phyloP scores from a whole-genome alignment of 495 filamentous ascomycete genomes.

The Lasiosphaeria hispida region DNA sequence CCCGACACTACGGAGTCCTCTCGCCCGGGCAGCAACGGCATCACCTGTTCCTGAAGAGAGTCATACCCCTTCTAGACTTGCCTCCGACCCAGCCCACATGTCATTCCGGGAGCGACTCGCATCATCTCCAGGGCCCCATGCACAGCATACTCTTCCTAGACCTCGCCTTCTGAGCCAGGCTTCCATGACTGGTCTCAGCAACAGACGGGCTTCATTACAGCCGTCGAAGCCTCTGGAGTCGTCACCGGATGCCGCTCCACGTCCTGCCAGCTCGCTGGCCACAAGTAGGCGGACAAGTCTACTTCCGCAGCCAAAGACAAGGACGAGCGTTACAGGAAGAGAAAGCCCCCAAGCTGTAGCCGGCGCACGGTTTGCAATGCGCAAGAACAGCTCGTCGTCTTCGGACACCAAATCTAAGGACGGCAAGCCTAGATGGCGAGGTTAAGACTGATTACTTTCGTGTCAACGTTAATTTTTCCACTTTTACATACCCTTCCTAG shows the following conservation, averaged over 20 bases:
- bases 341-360: slow-evolving; percentile 41
- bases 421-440: slow-evolving; percentile 30
- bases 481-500: neutral
- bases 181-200: slow-evolving; percentile 32
- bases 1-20: slow-evolving; percentile 46
- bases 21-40: slow-evolving; percentile 39
- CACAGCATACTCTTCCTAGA: slow-evolving; percentile 31
- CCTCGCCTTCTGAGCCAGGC: slow-evolving; percentile 33
- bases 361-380: slow-evolving; percentile 40
- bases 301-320: slow-evolving; percentile 48
- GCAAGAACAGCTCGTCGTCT: slow-evolving; percentile 22
- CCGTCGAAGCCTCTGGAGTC: slow-evolving; percentile 31
- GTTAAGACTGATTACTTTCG: slow-evolving; percentile 3
- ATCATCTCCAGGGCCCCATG: slow-evolving; percentile 39
- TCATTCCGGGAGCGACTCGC: slow-evolving; percentile 52
- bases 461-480: too few relatives aligned
- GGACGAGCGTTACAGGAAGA: slow-evolving; percentile 27
- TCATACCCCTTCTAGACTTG: slow-evolving; percentile 31
- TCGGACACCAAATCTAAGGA: slow-evolving; percentile 28
- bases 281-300: slow-evolving; percentile 46
- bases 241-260: slow-evolving; percentile 25
- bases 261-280: slow-evolving; percentile 50
- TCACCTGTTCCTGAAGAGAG: slow-evolving; percentile 40
- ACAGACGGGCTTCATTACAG: slow-evolving; percentile 49
- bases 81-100: slow-evolving; percentile 33